Evolutionary conservation across 345 rosid species (phyloP), one percentile per base, ranked within the genome.

Genomic region (Arabis alpina): DNA sequence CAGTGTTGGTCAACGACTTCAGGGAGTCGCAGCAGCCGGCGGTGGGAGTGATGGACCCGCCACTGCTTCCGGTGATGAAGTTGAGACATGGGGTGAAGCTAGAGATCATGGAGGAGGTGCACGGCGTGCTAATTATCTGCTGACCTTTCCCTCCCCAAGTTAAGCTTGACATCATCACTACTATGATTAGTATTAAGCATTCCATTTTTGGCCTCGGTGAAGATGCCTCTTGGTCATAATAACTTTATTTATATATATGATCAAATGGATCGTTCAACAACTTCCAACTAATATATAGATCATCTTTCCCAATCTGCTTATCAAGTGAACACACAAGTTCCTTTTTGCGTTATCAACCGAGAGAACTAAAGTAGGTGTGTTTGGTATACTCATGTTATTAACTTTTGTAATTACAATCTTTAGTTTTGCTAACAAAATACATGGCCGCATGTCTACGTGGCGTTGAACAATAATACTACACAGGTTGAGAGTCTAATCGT

Each of bases 71-170:
- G 0, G 98, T 91, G 42, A 91, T 42, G 68, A 81, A 93, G 59
- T 82, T 91, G 54, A 89, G 60, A 80, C 96, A 93, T 7, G 97
- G 98, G 2, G 96, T 83, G 82, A 93, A 93, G 69, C 64, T 86
- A 41, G 87, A 61, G 77, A 90, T 80, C 97, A 86, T 79, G 16
- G 97, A 85, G 36, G 81, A 5, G 23, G 91, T 86, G 86, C 98
- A 91, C 4, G 97, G 92, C 8, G 96, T 87, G 50, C 71, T 85
- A 43, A 61, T 61, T 30, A 91, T 82, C 66, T 91, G 96, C 76
- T 93, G 97, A 34, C 90, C 90, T 2, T 68, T 69, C 25, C 74
- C 78, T 61, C 52, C 70, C 44, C 45, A 16, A 19, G 62, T 82
- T 10, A 82, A 72, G 69, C 82, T 50, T 25, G 80, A 45, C 1